Percentiles rank a stretch among this genome's conserved stretches.
Evolutionary conservation across 2,329 filamentous ascomycete genomes (phyloP).

Genomic region (Septoria petroselini): DNA sequence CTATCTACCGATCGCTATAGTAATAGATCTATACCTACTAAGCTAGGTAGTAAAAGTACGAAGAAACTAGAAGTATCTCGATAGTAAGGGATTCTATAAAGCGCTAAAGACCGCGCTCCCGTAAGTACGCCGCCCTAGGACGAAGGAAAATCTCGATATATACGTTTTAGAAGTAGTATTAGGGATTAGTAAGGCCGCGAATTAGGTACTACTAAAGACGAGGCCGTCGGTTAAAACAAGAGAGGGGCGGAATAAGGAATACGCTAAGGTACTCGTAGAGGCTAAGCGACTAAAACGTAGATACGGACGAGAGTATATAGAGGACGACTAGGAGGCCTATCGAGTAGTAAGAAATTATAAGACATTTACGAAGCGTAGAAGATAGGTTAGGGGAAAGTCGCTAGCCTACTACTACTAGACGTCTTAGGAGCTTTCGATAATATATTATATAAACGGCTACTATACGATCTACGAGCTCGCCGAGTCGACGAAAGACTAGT

Average conservation of each 20-base stretch:
- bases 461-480: neutral
- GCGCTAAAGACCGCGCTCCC: neutral
- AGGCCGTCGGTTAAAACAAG: neutral
- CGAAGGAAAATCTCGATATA: neutral
- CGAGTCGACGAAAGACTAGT: neutral
- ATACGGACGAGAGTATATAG: neutral
- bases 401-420: neutral
- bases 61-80: slow-evolving; percentile 1
- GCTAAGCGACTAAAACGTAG: neutral
- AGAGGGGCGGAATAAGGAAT: slow-evolving; percentile 2
- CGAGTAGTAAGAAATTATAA: slow-evolving; percentile 6
- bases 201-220: slow-evolving; percentile 1
- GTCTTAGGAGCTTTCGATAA: neutral
- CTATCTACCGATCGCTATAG: neutral
- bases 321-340: slow-evolving; percentile 1
- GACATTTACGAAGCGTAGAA: neutral
- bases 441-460: neutral
- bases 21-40: slow-evolving; percentile 1
- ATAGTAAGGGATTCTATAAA: slow-evolving; percentile 1
- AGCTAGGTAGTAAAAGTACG: neutral
- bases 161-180: slow-evolving; percentile 1
- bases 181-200: slow-evolving; percentile 1
- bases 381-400: neutral
- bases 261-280: neutral
- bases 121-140: neutral